These are phyloP conservation scores for Kuraishia capsulata DNA, from an alignment of 805 yeast species.

Conservation along the genomic window DNA sequence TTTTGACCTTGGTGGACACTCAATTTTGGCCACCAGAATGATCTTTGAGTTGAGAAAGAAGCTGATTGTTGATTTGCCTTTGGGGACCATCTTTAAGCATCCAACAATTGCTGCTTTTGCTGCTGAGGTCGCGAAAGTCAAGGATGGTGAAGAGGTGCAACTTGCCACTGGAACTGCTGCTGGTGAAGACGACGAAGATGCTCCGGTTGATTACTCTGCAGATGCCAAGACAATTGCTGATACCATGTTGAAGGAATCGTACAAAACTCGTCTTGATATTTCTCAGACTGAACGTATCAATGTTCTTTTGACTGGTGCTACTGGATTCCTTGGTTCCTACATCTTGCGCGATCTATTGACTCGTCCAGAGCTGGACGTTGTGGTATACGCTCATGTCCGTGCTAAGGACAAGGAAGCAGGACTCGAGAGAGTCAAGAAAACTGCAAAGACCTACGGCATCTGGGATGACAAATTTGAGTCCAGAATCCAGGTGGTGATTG, in stretches of 20 bases:
- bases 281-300: constrained; percentile 15
- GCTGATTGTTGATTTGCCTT: constrained; percentile 72
- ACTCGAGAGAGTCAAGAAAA: constrained; percentile 60
- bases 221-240: constrained; percentile 58
- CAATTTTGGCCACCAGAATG: constrained; percentile 94
- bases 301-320: constrained; percentile 88
- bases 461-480: constrained; percentile 57
- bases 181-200: constrained; percentile 16
- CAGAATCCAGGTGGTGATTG: constrained; percentile 65
- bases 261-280: constrained; percentile 28
- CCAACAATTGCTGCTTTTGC: constrained; percentile 84
- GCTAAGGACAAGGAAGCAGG: constrained; percentile 66
- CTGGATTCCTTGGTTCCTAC: constrained; percentile 94
- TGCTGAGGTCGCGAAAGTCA: constrained; percentile 51
- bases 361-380: constrained; percentile 40
- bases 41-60: constrained; percentile 82
- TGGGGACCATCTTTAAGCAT: constrained; percentile 81
- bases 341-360: constrained; percentile 68
- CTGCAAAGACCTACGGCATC: constrained; percentile 76
- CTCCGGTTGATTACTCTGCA: constrained; percentile 42
- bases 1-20: constrained; percentile 97
- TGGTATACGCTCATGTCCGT: constrained; percentile 83
- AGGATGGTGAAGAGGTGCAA: constrained; percentile 39
- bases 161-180: constrained; percentile 23
- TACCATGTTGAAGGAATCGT: constrained; percentile 31